Conservation (phyloP, 2,329 filamentous ascomycete genomes). For the Aureobasidium pullulans region DNA sequence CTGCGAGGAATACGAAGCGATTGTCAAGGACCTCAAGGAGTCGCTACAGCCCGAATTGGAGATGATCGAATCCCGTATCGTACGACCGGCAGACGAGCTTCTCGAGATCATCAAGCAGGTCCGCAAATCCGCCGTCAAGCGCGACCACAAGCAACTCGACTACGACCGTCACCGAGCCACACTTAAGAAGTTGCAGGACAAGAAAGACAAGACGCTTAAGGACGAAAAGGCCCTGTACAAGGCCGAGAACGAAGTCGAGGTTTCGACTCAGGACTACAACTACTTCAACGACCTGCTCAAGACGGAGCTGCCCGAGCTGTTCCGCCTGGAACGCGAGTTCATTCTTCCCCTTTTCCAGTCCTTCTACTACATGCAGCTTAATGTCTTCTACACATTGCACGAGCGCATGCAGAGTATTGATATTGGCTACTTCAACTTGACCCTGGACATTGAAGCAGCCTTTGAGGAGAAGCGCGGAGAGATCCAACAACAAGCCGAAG, state of each 20-base stretch:
- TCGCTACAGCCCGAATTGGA: constrained; percentile 87
- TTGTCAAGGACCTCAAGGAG: constrained; percentile 83
- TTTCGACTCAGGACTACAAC: constrained; percentile 90
- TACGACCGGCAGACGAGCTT: constrained; percentile 87
- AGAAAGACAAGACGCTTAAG: constrained; percentile 93
- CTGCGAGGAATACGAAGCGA: constrained; percentile 90
- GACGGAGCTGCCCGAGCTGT: constrained; percentile 88
- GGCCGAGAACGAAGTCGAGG: constrained; percentile 83
- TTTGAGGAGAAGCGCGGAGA: constrained; percentile 85
- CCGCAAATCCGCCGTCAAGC: constrained; percentile 78
- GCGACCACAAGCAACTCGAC: constrained; percentile 95
- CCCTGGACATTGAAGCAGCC: constrained; percentile 81
- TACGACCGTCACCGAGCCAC: constrained; percentile 79
- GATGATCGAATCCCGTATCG: constrained; percentile 90
- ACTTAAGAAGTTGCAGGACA: constrained; percentile 92
- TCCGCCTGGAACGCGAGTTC: constrained; percentile 83
- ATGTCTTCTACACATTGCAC: constrained; percentile 97
- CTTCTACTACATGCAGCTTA: constrained; percentile 99
- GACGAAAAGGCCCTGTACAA: constrained; percentile 98
- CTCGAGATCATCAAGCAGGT: constrained; percentile 93
- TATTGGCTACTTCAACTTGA: constrained; percentile 95
- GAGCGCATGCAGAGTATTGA: constrained; percentile 97
- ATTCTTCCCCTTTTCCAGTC: constrained; percentile 96
- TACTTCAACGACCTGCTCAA: constrained; percentile 98
- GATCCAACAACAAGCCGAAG: constrained; percentile 77